These are phyloP conservation scores for Fomitopsis schrenkii DNA, from an alignment of 1,284 basidiomycete genomes.

Conservation along the genomic window DNA sequence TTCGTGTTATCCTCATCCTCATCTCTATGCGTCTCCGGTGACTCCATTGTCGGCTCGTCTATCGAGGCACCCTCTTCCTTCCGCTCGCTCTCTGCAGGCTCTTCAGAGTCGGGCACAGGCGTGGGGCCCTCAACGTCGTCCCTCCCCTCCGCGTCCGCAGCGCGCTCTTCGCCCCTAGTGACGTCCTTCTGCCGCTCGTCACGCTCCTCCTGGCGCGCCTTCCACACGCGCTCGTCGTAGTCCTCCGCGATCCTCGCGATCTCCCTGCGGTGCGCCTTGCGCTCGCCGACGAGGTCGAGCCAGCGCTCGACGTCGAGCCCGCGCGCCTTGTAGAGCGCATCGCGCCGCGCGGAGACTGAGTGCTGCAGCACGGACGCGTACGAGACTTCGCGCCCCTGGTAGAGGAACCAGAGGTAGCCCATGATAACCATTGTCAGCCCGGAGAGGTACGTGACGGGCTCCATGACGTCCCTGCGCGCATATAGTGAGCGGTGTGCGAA, in stretches of 20 bases:
- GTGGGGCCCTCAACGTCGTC: background rate
- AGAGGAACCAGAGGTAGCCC: constrained; percentile 60
- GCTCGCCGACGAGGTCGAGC: constrained; percentile 52
- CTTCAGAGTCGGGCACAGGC: background rate
- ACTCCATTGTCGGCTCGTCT: background rate
- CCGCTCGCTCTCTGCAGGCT: background rate
- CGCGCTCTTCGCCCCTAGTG: background rate
- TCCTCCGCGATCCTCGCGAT: constrained; percentile 59
- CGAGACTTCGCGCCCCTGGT: constrained; percentile 66
- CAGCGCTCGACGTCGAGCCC: constrained; percentile 62
- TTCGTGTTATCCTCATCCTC: background rate
- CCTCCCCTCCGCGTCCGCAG: background rate
- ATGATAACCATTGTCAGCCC: constrained; percentile 56
- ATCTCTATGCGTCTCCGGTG: background rate
- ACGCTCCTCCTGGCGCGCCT: constrained; percentile 30
- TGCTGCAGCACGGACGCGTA: constrained; percentile 57
- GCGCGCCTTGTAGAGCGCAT: constrained; percentile 51
- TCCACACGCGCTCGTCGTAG: constrained; percentile 40
- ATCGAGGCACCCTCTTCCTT: background rate
- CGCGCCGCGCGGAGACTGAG: constrained; percentile 54
- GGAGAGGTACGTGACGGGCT: constrained; percentile 64
- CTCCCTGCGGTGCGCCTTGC: constrained; percentile 44
- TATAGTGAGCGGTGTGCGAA: background rate
- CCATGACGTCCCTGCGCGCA: constrained; percentile 58
- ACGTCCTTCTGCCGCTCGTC: constrained; percentile 8